Base-by-base conservation (phyloP, 1,284 basidiomycete genomes). In the Chondrostereum purpureum region DNA sequence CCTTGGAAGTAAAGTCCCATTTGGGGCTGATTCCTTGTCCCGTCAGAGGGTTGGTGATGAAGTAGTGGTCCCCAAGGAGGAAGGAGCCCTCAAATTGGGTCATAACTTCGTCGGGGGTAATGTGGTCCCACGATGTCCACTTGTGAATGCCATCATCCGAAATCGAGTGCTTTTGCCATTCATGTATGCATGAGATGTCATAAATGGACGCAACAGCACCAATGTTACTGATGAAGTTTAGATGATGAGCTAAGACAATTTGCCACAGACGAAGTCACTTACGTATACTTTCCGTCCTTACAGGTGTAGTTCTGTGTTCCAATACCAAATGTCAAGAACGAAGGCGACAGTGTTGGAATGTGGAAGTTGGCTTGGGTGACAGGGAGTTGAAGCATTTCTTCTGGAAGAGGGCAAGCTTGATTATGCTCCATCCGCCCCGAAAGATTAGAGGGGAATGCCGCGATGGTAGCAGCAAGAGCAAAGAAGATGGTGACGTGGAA, bases 151-250 rank as follows among this genome's bases (percentile, higher is more conserved):
- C 13, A 13, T 43, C 17, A 16, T 46, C 20, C 14, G 18, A n/a
- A 19, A 44, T 37, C 10, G 36, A 14, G 22, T 17, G 21, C 10
- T 13, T 14, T 11, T 14, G n/a, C 13, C 6, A 11, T 10, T 5
- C 20, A n/a, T 18, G 11, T 51, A 64, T 63, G 64, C 80, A 82
- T 2, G 74, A 75, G 38, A 73, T 66, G 57, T 85, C 80, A 56
- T 77, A 74, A 3, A 83, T 58, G 48, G 73, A 67, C 1, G 75
- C 77, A 24, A 78, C 61, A 16, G 78, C 77, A 13, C 78, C 78
- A 33, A 62, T 50, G 10, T 37, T 42, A 27, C 50, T 49, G 37
- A 13, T 36, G 19, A 20, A 12, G 23, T 48, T 34, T 14, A 34
- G 17, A 38, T 4, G 31, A 16, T 19, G 12, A 21, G 11, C 5